Percentiles rank a stretch among this genome's conserved stretches.
phyloP scores from a whole-genome alignment of 805 yeast genomes.

The Metschnikowia henanensis region DNA sequence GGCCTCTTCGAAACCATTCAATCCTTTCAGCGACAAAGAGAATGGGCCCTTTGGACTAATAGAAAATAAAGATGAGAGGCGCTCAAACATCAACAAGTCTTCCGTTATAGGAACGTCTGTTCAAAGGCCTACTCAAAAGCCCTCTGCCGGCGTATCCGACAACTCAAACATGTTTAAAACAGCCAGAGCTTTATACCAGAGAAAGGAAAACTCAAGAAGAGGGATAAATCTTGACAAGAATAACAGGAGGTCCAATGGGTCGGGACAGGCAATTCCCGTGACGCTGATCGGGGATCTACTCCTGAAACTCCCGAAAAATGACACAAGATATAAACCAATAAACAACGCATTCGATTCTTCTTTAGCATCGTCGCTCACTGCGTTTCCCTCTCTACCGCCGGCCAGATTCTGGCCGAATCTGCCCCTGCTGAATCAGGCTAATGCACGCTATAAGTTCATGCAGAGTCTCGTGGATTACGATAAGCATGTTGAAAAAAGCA shows the following conservation, averaged over 20 bases:
- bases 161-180: background rate
- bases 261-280: background rate
- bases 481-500: constrained; percentile 8
- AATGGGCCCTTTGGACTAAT: too few species aligned
- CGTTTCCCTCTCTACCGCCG: background rate
- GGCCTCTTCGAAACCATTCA: too few species aligned
- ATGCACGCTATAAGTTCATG: constrained; percentile 2
- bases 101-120: too few species aligned
- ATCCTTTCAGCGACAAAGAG: too few species aligned
- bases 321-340: too few species aligned
- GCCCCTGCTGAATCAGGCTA: background rate
- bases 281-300: background rate
- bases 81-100: too few species aligned
- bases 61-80: too few species aligned
- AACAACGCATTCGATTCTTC: too few species aligned
- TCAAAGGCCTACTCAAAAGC: background rate
- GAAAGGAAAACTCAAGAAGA: background rate
- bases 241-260: background rate
- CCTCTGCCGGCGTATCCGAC: background rate
- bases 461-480: constrained; percentile 8
- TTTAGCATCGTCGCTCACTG: too few species aligned
- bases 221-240: background rate
- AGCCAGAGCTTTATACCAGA: background rate
- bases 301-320: too few species aligned
- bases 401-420: background rate